A percentile compares a stretch with the other conserved stretches of the same genome.
Conservation (phyloP, 768 basidiomycete genomes). For the Boletus rubropictus region DNA sequence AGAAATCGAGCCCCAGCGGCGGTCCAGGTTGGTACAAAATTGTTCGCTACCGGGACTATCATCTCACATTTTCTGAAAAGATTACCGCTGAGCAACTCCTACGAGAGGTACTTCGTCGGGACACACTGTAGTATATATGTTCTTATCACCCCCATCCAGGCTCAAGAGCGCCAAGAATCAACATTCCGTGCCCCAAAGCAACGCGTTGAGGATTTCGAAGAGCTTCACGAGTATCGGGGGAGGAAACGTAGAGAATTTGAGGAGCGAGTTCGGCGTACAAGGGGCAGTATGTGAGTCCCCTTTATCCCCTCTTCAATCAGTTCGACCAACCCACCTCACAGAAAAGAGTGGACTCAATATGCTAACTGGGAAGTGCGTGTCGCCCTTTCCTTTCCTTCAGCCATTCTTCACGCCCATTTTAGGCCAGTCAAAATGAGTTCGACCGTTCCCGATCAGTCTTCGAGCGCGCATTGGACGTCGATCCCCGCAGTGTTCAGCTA, state of each 20-base stretch:
- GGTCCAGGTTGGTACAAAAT: conserved; percentile 58
- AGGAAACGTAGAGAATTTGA: conserved; percentile 93
- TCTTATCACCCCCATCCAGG: conserved; percentile 40
- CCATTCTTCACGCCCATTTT: conserved; percentile 4
- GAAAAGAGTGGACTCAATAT: conserved; percentile 84
- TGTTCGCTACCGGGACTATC: neutral
- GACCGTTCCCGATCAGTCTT: conserved; percentile 92
- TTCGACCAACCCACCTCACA: conserved; percentile 24
- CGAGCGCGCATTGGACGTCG: conserved; percentile 95
- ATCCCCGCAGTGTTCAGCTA: conserved; percentile 80
- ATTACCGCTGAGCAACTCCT: conserved; percentile 98
- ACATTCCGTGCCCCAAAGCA: conserved; percentile 90
- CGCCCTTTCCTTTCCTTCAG: neutral
- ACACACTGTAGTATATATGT: neutral
- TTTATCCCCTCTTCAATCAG: neutral
- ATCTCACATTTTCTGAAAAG: conserved; percentile 38
- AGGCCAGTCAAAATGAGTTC: conserved; percentile 96
- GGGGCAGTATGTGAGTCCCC: conserved; percentile 66
- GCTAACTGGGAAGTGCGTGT: conserved; percentile 74
- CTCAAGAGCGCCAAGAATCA: conserved; percentile 95
- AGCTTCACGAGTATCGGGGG: conserved; percentile 83
- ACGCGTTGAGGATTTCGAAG: conserved; percentile 93
- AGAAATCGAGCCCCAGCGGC: conserved; percentile 96
- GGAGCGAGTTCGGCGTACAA: conserved; percentile 74
- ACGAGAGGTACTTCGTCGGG: conserved; percentile 59